phyloP scores from a whole-genome alignment of 2,329 filamentous ascomycete genomes.

The Cadophora sp. region DNA sequence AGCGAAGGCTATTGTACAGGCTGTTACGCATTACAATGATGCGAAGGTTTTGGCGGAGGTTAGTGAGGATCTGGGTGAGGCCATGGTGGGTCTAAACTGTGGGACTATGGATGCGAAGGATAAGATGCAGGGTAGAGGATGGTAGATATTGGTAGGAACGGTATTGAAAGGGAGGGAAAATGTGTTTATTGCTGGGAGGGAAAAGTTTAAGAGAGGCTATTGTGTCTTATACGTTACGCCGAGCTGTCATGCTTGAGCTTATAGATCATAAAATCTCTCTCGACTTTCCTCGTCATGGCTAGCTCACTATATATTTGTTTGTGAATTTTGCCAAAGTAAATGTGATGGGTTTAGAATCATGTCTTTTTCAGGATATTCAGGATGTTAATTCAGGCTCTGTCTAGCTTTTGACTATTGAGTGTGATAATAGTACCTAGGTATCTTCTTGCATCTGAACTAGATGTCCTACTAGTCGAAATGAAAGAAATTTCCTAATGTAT shows the following conservation, averaged over 20 bases:
- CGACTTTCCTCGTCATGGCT: not conserved
- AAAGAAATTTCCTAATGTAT: too few species aligned
- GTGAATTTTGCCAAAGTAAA: not conserved
- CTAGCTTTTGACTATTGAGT: not conserved
- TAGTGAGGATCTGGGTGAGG: slow-evolving; percentile 89
- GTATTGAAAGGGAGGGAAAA: not conserved
- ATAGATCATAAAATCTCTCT: slow-evolving; percentile 14
- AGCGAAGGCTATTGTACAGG: slow-evolving; percentile 93
- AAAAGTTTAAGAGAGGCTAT: not conserved
- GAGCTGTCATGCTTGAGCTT: not conserved
- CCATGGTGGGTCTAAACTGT: slow-evolving; percentile 96
- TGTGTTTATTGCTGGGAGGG: not conserved
- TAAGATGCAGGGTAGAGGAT: slow-evolving; percentile 85
- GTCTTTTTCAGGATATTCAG: too few species aligned
- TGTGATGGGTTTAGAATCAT: too few species aligned
- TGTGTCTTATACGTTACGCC: not conserved
- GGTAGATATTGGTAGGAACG: slow-evolving; percentile 59
- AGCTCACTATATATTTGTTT: not conserved
- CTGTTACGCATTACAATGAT: slow-evolving; percentile 89
- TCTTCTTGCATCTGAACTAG: too few species aligned
- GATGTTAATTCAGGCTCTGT: not conserved
- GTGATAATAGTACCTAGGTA: too few species aligned
- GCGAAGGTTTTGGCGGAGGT: slow-evolving; percentile 85
- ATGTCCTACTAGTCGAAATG: too few species aligned
- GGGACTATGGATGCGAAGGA: slow-evolving; percentile 77